Evolutionary conservation across 192 early-diverging fungal genomes (phyloP).

Genomic region (Coemansia sp.): DNA sequence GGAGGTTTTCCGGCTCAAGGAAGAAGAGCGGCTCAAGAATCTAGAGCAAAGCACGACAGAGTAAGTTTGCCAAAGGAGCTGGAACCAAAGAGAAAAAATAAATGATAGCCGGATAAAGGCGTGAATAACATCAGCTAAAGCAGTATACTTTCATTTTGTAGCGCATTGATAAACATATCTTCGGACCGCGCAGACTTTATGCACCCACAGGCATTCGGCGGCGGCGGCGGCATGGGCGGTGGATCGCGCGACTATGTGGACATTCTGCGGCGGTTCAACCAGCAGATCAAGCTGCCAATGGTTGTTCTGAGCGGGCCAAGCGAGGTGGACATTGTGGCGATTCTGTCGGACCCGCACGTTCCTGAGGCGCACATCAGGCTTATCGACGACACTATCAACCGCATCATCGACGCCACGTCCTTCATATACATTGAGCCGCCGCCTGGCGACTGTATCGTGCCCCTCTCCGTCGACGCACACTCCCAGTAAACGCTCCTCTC

Average conservation of each 20-base stretch:
- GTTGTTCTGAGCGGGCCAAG: slow-evolving; percentile 26
- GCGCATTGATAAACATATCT: slow-evolving; percentile 50
- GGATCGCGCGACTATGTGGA: slow-evolving; percentile 45
- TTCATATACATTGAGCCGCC: slow-evolving; percentile 22
- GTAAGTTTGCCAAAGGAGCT: slow-evolving; percentile 14
- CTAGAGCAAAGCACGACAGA: slow-evolving; percentile 48
- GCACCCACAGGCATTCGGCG: slow-evolving; percentile 28
- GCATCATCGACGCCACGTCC: slow-evolving; percentile 34
- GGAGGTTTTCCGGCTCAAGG: slow-evolving; percentile 30
- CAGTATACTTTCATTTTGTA: background rate
- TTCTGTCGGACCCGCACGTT: slow-evolving; percentile 27
- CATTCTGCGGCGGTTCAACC: slow-evolving; percentile 45
- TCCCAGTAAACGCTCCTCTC: background rate
- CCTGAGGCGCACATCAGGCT: slow-evolving; percentile 15
- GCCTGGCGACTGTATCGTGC: slow-evolving; percentile 42
- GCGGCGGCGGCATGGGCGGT: slow-evolving; percentile 10
- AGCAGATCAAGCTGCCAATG: slow-evolving; percentile 46
- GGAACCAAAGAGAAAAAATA: too few relatives aligned
- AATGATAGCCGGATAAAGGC: too few relatives aligned
- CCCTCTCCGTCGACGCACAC: slow-evolving; percentile 17
- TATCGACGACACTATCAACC: slow-evolving; percentile 26
- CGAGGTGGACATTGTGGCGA: slow-evolving; percentile 31
- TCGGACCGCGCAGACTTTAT: slow-evolving; percentile 31
- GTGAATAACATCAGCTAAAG: too few relatives aligned
- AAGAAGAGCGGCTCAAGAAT: slow-evolving; percentile 44